Evolutionary conservation across 352 stramenopile genomes (phyloP).

Genomic region (Phytopythium vexans): DNA sequence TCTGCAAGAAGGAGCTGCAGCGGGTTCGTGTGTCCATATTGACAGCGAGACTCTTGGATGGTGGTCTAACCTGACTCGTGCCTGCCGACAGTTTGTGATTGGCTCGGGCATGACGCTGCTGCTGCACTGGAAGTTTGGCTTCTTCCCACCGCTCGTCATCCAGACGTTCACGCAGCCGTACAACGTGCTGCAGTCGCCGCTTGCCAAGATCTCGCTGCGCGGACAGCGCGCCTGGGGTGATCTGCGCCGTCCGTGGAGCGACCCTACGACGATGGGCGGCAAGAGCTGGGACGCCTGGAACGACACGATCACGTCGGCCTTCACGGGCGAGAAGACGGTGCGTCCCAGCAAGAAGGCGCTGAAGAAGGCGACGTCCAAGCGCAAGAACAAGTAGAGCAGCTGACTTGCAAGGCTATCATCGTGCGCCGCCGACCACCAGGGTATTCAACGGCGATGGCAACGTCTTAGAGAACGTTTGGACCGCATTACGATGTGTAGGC

Average conservation of each 20-base stretch:
- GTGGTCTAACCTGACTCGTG: not conserved
- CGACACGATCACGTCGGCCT: constrained; percentile 68
- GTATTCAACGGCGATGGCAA: constrained; percentile 8
- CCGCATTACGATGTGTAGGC: constrained; percentile 1
- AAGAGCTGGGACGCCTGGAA: constrained; percentile 74
- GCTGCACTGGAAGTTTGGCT: constrained; percentile 77
- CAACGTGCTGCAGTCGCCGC: constrained; percentile 59
- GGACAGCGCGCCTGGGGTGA: constrained; percentile 72
- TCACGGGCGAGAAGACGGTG: constrained; percentile 45
- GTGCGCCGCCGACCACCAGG: not conserved
- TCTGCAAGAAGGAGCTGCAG: constrained; percentile 67
- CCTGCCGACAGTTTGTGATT: constrained; percentile 45
- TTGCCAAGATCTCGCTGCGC: constrained; percentile 65
- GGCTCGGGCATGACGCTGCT: constrained; percentile 63
- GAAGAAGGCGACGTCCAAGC: constrained; percentile 64
- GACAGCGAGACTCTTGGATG: constrained; percentile 1
- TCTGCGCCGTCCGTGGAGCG: constrained; percentile 65
- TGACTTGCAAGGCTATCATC: not conserved
- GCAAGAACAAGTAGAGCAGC: constrained; percentile 59
- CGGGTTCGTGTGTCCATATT: constrained; percentile 34
- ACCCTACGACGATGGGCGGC: constrained; percentile 57
- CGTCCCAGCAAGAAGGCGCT: constrained; percentile 64
- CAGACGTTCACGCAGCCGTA: constrained; percentile 78
- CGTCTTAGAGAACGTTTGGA: constrained; percentile 16
- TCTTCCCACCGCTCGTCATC: constrained; percentile 81